Evolutionary conservation across 768 basidiomycete species (phyloP), one percentile per base, ranked within the genome.

Genomic region (Suillus decipiens): DNA sequence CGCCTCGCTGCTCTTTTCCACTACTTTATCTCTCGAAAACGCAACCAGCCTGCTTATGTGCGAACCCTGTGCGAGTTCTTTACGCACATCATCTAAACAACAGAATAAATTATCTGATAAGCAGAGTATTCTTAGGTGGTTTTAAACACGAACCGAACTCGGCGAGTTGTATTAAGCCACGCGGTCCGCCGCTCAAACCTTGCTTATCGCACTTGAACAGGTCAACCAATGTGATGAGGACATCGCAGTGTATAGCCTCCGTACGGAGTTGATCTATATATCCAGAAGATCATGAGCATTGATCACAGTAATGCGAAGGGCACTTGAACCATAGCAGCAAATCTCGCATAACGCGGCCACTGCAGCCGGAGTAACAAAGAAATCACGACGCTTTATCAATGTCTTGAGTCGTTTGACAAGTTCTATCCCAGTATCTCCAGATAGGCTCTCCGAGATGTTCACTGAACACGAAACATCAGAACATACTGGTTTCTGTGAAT

Each of bases 331-430:
- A n/a, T 75, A 69, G 33, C 50, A 60, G 19, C 69, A 69, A 24
- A 74, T 64, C 19, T 66, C 64, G 22, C 72, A 71, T 28, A 74
- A 63, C 1, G 70, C 68, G 19, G 66, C 71, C 3, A 61, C 66
- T 12, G 74, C 74, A 17, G 69, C 69, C 1, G 72, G 72, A 22
- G 73, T 65, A 8, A 74, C 73, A 39, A 71, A 72, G 50, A 75
- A 71, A 41, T 76, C 74, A 33, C 41, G 65, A n/a, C 63, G 61
- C 34, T 61, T 62, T 45, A 68, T 56, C 12, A 75, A 51, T 39
- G 58, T 71, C 55, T 72, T 55, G 43, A 75, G 66, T 0, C 66
- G 67, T 10, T 61, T 43, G 8, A 70, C 28, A 1, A 60, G 66
- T 1, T 58, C 54, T 0, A 62, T 61, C 1, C 45, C 9, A 54